A percentile compares a stretch with the other conserved stretches of the same genome.
phyloP scores from a whole-genome alignment of 441 rosid species.

The Francoa sonchifolia region DNA sequence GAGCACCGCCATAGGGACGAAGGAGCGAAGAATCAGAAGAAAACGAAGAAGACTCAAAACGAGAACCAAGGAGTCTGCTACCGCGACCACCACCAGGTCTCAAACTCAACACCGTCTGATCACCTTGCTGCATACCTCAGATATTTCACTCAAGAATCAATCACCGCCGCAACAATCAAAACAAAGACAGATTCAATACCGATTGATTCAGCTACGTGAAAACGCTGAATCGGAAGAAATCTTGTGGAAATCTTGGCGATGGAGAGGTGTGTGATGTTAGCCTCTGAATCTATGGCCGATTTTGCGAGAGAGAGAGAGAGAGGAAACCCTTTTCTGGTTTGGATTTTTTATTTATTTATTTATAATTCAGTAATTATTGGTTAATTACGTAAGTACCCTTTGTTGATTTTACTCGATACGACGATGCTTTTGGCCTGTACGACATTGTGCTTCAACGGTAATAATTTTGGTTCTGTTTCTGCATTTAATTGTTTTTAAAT shows the following conservation, averaged over 20 bases:
- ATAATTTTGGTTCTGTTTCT: too few relatives aligned
- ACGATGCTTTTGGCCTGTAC: too few relatives aligned
- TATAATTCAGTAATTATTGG: too few relatives aligned
- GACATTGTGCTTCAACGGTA: too few relatives aligned
- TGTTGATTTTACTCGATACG: too few relatives aligned
- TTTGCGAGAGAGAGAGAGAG: conserved; percentile 8
- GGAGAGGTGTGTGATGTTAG: too few relatives aligned
- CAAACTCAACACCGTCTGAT: conserved; percentile 85
- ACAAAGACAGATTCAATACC: neutral
- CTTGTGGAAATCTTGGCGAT: too few relatives aligned
- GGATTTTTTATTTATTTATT: too few relatives aligned
- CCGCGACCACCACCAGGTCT: conserved; percentile 93
- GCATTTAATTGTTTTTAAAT: too few relatives aligned
- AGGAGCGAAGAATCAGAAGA: conserved; percentile 59
- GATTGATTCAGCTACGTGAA: conserved; percentile 14
- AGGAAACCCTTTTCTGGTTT: too few relatives aligned
- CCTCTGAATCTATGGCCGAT: too few relatives aligned
- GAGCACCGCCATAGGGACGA: conserved; percentile 56
- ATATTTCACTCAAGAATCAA: conserved; percentile 29
- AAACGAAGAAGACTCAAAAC: conserved; percentile 28
- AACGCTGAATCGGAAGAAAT: conserved; percentile 32
- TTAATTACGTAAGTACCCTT: too few relatives aligned
- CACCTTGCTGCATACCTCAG: conserved; percentile 96
- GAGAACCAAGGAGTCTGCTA: conserved; percentile 55
- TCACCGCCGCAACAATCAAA: conserved; percentile 23